Evolutionary conservation across 1,284 basidiomycete species (phyloP).

Genomic region (Fistulinella staudtii): DNA sequence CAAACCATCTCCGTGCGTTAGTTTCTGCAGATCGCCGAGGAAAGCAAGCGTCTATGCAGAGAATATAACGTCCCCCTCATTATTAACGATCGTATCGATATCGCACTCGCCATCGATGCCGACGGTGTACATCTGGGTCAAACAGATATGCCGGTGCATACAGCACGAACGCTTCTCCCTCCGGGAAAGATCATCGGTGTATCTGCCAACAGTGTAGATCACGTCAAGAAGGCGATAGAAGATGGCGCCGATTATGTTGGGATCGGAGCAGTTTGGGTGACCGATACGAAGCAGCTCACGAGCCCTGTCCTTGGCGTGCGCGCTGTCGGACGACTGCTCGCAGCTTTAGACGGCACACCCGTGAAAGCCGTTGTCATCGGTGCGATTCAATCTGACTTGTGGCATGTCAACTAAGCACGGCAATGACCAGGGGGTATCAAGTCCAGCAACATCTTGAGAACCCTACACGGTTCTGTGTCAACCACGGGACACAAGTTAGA

Average conservation of each 20-base stretch:
- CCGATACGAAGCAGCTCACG: conserved; percentile 68
- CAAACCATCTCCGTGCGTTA: conserved; percentile 26
- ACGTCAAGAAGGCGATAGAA: conserved; percentile 55
- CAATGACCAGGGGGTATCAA: conserved; percentile 74
- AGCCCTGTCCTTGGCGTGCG: conserved; percentile 58
- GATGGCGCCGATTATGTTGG: conserved; percentile 83
- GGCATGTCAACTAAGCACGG: conserved; percentile 1
- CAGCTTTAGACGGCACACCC: conserved; percentile 55
- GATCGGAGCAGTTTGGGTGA: conserved; percentile 77
- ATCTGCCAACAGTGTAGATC: conserved; percentile 68
- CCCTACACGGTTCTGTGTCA: conserved; percentile 68
- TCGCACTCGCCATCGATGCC: conserved; percentile 74
- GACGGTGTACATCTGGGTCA: conserved; percentile 91
- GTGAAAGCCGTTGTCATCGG: conserved; percentile 82
- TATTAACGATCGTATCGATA: conserved; percentile 90
- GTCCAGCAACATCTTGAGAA: conserved; percentile 65
- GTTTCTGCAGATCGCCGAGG: conserved; percentile 77
- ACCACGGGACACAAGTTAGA: conserved; percentile 55
- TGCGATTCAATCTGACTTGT: conserved; percentile 32
- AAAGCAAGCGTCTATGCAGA: conserved; percentile 73
- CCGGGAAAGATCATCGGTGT: conserved; percentile 75
- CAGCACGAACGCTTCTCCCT: conserved; percentile 73
- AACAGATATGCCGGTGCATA: conserved; percentile 74
- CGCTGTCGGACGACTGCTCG: conserved; percentile 64
- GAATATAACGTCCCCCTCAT: conserved; percentile 82